A percentile compares a stretch with the other conserved stretches of the same genome.
Evolutionary conservation across 805 yeast species (phyloP).

Genomic region (Myxozyma mucilagina): DNA sequence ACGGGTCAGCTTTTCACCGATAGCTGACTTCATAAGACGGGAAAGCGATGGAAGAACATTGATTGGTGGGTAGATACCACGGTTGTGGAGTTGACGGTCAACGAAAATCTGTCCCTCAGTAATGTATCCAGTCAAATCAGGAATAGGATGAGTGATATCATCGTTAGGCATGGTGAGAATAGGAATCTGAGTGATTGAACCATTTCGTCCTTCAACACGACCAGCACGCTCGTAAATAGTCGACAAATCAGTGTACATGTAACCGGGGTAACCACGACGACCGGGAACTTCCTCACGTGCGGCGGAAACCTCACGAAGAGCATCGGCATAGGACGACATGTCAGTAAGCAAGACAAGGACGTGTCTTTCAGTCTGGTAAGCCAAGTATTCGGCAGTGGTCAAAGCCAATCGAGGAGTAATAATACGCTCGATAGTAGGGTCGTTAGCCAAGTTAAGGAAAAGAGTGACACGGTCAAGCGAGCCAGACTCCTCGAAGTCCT

Average conservation of each 20-base stretch:
- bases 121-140: slow-evolving; percentile 98
- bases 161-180: slow-evolving; percentile 99
- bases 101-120: slow-evolving; percentile 98
- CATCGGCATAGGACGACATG: slow-evolving; percentile 99
- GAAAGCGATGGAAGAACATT: slow-evolving; percentile 96
- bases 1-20: slow-evolving; percentile 99
- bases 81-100: slow-evolving; percentile 93
- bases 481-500: slow-evolving; percentile 99
- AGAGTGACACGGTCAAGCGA: slow-evolving; percentile 96
- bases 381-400: slow-evolving; percentile 97
- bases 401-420: slow-evolving; percentile 98
- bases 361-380: slow-evolving; percentile 99
- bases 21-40: slow-evolving; percentile 98
- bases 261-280: slow-evolving; percentile 99
- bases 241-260: slow-evolving; percentile 99
- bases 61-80: slow-evolving; percentile 98
- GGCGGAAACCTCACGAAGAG: slow-evolving; percentile 98
- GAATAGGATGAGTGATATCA: slow-evolving; percentile 99
- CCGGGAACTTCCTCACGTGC: slow-evolving; percentile 99
- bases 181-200: slow-evolving; percentile 98
- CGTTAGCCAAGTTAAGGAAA: slow-evolving; percentile 96
- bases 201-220: slow-evolving; percentile 99
- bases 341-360: slow-evolving; percentile 97
- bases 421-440: slow-evolving; percentile 99
- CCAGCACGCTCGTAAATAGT: slow-evolving; percentile 99